Percentiles rank a stretch among this genome's conserved stretches.
Evolutionary conservation across 805 yeast species (phyloP).

Genomic region (Pichia californica): DNA sequence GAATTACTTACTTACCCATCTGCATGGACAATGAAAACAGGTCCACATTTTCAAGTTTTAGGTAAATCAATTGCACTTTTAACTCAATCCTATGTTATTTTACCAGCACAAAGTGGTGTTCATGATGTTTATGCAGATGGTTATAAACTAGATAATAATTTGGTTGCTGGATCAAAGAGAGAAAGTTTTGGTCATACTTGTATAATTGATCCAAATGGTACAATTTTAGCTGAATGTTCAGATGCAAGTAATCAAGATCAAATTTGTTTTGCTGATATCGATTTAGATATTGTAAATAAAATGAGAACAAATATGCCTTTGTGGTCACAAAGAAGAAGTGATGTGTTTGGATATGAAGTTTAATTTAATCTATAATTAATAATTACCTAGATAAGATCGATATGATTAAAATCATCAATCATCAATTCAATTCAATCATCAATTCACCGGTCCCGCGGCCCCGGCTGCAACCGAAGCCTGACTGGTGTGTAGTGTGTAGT

Average conservation of each 20-base stretch:
- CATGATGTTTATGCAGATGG: conserved; percentile 36
- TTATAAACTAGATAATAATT: neutral
- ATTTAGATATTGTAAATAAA: conserved; percentile 39
- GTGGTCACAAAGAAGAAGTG: conserved; percentile 57
- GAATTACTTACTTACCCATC: conserved; percentile 77
- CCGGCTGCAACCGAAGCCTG: too few species aligned
- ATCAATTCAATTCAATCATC: too few species aligned
- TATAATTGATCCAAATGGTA: conserved; percentile 91
- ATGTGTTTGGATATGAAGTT: conserved; percentile 43
- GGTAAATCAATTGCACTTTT: conserved; percentile 85
- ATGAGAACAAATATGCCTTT: conserved; percentile 72
- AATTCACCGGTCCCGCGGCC: too few species aligned
- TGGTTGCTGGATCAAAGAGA: conserved; percentile 31
- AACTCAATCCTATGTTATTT: conserved; percentile 75
- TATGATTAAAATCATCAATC: too few species aligned
- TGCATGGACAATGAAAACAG: conserved; percentile 90
- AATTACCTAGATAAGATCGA: too few species aligned
- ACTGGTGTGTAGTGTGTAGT: too few species aligned
- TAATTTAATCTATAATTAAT: too few species aligned
- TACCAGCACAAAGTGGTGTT: conserved; percentile 84
- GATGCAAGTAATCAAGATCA: conserved; percentile 35
- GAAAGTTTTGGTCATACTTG: conserved; percentile 83
- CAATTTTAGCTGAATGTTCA: conserved; percentile 53
- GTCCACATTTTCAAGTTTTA: conserved; percentile 83
- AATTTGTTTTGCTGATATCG: conserved; percentile 61